Base-by-base conservation (phyloP, 2,329 filamentous ascomycete species). In the Ascochyta clinopodiicola region DNA sequence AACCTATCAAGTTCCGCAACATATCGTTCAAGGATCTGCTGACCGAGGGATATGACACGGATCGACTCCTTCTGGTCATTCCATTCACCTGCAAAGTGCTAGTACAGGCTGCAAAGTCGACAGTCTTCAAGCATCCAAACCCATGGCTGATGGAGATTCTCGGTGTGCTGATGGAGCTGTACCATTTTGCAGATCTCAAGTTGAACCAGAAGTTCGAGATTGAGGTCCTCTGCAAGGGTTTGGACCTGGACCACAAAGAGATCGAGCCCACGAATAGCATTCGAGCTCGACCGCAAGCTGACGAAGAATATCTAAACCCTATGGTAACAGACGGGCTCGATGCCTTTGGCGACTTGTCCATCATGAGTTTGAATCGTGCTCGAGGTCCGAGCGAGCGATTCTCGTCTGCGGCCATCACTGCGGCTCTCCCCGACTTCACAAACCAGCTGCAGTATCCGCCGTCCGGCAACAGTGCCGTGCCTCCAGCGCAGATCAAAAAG, bases 181-280 rank as follows among this genome's bases (percentile, higher is more conserved):
- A 99, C 70, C 89, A 96, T 69, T 90, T 90, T 68, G 92, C 91
- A 13, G 94, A 97, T 66, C 81, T 99, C 51, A 98, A 98, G 75
- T 84, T 99, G 34, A 98, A 98, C 65, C 87, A 96, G 46, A 99
- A 98, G 69, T 99, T 99, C 67, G 95, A 99, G 75, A 98, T 99
- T 54, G 95, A 99, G 76, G 93, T 99, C 24, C 83, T 99, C 22
- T 99, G 93, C 81, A 96, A 96, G 72, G 93, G 93, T 12, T 81
- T 99, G 15, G 89, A 88, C 50, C 82, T 98, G n/a, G 92, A 98
- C 60, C 90, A 96, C 76, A 96, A 96, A 78, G 88, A 85, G 56
- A 92, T 98, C 59, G 90, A 96, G 66, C 91, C 94, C 0, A 91
- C 93, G 0, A 88, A 89, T 21, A 88, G 93, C 70, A 95, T 99